Percentiles rank a stretch among this genome's conserved stretches.
These are phyloP conservation scores for Tribonema minus DNA, from an alignment of 108 stramenopile genomes.

Conservation along the genomic window DNA sequence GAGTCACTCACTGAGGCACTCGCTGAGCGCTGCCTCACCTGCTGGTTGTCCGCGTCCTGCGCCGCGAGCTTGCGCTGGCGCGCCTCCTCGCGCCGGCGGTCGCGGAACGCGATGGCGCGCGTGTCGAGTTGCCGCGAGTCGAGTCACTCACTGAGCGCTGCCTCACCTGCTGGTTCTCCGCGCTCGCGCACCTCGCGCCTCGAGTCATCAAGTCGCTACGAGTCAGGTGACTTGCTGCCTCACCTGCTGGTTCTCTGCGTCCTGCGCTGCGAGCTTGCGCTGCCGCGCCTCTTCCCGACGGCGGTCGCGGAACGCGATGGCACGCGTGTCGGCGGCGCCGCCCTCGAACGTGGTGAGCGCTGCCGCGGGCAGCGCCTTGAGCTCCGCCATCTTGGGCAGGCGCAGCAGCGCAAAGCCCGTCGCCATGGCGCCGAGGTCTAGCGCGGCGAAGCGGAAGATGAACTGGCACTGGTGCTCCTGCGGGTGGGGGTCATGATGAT, in stretches of 20 bases:
- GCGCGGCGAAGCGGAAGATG: constrained; percentile 71
- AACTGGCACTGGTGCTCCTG: constrained; percentile 63
- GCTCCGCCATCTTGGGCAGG: constrained; percentile 96
- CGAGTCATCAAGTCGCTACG: constrained; percentile 7
- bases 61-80: constrained; percentile 79
- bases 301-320: constrained; percentile 77
- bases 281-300: constrained; percentile 78
- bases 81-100: constrained; percentile 79
- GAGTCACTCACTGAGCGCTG: too few species aligned
- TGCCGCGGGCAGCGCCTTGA: constrained; percentile 49
- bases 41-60: constrained; percentile 76
- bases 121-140: too few species aligned
- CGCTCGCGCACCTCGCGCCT: background rate
- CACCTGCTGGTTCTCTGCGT: constrained; percentile 78
- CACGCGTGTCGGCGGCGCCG: constrained; percentile 44
- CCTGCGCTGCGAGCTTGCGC: constrained; percentile 75
- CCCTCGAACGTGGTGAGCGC: constrained; percentile 35
- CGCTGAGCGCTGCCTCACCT: constrained; percentile 69
- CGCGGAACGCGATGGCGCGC: constrained; percentile 68
- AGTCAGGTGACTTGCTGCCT: too few species aligned
- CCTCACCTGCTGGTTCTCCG: background rate
- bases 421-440: constrained; percentile 80
- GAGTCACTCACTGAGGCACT: background rate
- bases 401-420: constrained; percentile 82
- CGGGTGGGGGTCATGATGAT: too few species aligned